Conservation (phyloP, 306 rosid genomes). For the Rosa lucieae region DNA sequence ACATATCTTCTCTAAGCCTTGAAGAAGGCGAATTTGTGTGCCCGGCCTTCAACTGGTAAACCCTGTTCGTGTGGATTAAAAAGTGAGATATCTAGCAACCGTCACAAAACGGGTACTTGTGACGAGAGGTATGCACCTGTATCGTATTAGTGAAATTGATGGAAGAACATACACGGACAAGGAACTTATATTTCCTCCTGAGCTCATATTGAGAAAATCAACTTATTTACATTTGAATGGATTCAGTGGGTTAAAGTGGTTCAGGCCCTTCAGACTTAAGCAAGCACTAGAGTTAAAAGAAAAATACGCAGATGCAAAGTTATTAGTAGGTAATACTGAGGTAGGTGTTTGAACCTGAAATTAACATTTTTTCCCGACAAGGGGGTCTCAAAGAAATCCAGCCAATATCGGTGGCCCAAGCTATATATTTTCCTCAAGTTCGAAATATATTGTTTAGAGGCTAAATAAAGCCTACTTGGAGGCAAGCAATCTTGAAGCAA, state of each 20-base stretch:
- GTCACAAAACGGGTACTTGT: conserved; percentile 28
- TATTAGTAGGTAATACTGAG: conserved; percentile 86
- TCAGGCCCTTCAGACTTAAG: conserved; percentile 69
- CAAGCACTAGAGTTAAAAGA: conserved; percentile 69
- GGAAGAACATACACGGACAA: conserved; percentile 77
- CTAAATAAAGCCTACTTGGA: too few relatives aligned
- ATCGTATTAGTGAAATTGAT: conserved; percentile 67
- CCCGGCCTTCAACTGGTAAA: conserved; percentile 80
- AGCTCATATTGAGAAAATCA: conserved; percentile 57
- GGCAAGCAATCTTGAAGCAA: too few relatives aligned
- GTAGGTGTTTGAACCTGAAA: conserved; percentile 42
- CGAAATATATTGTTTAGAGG: too few relatives aligned
- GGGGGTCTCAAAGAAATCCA: too few relatives aligned
- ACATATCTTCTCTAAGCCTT: conserved; percentile 47
- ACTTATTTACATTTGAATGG: conserved; percentile 62
- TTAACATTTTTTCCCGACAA: too few relatives aligned
- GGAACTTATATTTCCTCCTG: conserved; percentile 94
- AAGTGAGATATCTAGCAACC: conserved; percentile 34
- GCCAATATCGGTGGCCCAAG: too few relatives aligned
- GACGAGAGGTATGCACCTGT: conserved; percentile 43
- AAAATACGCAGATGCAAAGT: conserved; percentile 71
- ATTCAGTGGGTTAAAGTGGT: conserved; percentile 80
- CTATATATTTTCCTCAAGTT: too few relatives aligned
- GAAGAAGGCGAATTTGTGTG: conserved; percentile 57
- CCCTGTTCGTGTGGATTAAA: conserved; percentile 74